Evolutionary conservation across 2,329 filamentous ascomycete genomes (phyloP).

Genomic region (Septoria linicola): DNA sequence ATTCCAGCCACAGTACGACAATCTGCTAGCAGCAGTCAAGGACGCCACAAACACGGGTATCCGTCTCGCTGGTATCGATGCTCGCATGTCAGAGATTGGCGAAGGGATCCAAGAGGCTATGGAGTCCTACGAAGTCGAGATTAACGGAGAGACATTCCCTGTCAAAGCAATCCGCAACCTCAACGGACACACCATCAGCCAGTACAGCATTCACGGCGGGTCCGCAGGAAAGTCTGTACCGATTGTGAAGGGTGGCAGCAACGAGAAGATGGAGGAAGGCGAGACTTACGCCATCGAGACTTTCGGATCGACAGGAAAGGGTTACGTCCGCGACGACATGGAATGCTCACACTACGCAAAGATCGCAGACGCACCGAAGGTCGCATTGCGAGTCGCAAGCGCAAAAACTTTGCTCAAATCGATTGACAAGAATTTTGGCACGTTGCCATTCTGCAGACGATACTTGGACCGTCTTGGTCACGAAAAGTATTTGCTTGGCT

Average conservation of each 20-base stretch:
- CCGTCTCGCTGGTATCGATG: slow-evolving; percentile 56
- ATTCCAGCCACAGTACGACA: slow-evolving; percentile 73
- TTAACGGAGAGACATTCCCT: slow-evolving; percentile 53
- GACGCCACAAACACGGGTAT: slow-evolving; percentile 67
- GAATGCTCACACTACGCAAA: slow-evolving; percentile 41
- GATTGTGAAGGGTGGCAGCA: slow-evolving; percentile 52
- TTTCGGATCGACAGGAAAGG: slow-evolving; percentile 56
- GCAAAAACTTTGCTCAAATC: slow-evolving; percentile 58
- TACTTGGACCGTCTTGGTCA: slow-evolving; percentile 64
- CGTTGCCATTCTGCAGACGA: slow-evolving; percentile 60
- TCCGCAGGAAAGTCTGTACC: slow-evolving; percentile 55
- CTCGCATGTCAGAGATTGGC: slow-evolving; percentile 55
- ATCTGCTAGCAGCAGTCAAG: slow-evolving; percentile 69
- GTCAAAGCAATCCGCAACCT: slow-evolving; percentile 58
- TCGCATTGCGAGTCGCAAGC: slow-evolving; percentile 48
- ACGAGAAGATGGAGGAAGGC: slow-evolving; percentile 58
- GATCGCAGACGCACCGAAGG: slow-evolving; percentile 39
- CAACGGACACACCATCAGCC: slow-evolving; percentile 56
- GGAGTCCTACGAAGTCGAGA: slow-evolving; percentile 61
- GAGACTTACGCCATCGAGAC: slow-evolving; percentile 61
- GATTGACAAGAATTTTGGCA: slow-evolving; percentile 63
- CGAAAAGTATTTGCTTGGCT: slow-evolving; percentile 58
- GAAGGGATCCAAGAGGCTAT: slow-evolving; percentile 61
- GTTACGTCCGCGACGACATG: slow-evolving; percentile 49
- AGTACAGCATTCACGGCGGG: slow-evolving; percentile 57